phyloP scores from a whole-genome alignment of 1,284 basidiomycete species.

The Golubevia sp. region DNA sequence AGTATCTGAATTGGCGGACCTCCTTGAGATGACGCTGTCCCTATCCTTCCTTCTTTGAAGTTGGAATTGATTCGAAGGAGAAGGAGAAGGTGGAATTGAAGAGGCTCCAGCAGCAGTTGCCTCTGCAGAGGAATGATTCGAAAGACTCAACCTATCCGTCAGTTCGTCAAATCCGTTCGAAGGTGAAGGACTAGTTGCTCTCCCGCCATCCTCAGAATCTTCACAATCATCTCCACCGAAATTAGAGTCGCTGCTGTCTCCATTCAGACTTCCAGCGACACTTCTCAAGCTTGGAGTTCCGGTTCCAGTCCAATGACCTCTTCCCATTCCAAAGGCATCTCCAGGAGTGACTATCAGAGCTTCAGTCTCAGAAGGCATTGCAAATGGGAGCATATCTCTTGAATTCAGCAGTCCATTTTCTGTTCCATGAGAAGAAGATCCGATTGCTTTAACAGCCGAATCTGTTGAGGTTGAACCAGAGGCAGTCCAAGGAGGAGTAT shows the following conservation, averaged over 20 bases:
- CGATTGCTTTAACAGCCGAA: too few species aligned
- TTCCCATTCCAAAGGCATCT: conserved; percentile 64
- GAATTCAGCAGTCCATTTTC: conserved; percentile 70
- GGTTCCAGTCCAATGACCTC: conserved; percentile 47
- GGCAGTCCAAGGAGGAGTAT: conserved; percentile 36
- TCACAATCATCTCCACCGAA: background rate
- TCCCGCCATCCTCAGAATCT: background rate
- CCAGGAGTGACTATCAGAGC: conserved; percentile 71
- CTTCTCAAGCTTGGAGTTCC: conserved; percentile 35
- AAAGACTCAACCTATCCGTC: conserved; percentile 3
- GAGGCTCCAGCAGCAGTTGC: background rate
- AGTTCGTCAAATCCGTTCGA: background rate
- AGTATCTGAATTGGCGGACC: background rate
- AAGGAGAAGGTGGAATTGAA: conserved; percentile 2
- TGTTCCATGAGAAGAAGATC: conserved; percentile 16
- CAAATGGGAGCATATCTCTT: conserved; percentile 85
- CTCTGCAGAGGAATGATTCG: background rate
- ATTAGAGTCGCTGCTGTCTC: background rate
- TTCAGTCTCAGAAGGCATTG: conserved; percentile 77
- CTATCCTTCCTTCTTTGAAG: conserved; percentile 12
- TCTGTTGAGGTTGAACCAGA: too few species aligned
- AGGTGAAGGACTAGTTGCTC: conserved; percentile 1
- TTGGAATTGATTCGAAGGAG: conserved; percentile 10
- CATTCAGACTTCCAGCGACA: conserved; percentile 11
- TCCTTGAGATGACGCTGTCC: conserved; percentile 6